These are phyloP conservation scores for Ophiostoma montium DNA, from an alignment of 2,329 filamentous ascomycete genomes.

Conservation along the genomic window DNA sequence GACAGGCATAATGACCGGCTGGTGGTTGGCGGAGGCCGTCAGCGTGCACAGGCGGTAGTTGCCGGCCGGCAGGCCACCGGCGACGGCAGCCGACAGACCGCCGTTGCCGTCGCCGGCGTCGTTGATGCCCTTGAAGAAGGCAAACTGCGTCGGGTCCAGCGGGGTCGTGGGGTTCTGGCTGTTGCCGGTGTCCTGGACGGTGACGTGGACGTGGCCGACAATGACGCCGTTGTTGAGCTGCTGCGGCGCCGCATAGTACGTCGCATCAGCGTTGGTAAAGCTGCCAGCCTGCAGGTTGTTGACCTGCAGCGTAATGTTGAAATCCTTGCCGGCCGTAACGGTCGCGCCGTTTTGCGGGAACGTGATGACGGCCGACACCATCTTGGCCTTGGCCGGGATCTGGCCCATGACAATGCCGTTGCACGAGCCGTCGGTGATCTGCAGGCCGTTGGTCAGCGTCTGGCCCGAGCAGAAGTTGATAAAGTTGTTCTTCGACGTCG, in stretches of 20 bases:
- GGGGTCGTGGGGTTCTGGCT: constrained; percentile 33
- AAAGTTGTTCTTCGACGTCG: constrained; percentile 22
- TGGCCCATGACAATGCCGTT: constrained; percentile 49
- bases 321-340: constrained; percentile 33
- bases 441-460: constrained; percentile 45
- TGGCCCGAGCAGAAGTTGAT: constrained; percentile 46
- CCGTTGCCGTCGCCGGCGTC: constrained; percentile 25
- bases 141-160: constrained; percentile 34
- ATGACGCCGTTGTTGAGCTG: constrained; percentile 33
- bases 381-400: constrained; percentile 37
- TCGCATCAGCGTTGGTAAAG: constrained; percentile 45
- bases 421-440: constrained; percentile 44
- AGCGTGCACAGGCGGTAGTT: constrained; percentile 29
- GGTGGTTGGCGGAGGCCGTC: constrained; percentile 27
- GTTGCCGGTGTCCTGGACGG: constrained; percentile 39
- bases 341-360: constrained; percentile 36
- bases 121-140: constrained; percentile 29
- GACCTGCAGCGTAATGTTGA: constrained; percentile 38
- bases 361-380: constrained; percentile 40
- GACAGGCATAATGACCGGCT: constrained; percentile 29
- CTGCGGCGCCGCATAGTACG: constrained; percentile 47
- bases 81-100: constrained; percentile 22
- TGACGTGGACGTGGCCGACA: constrained; percentile 46
- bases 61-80: constrained; percentile 26
- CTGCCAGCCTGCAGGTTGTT: constrained; percentile 38